phyloP scores from a whole-genome alignment of 495 filamentous ascomycete species.

The Talaromyces stipitatus region DNA sequence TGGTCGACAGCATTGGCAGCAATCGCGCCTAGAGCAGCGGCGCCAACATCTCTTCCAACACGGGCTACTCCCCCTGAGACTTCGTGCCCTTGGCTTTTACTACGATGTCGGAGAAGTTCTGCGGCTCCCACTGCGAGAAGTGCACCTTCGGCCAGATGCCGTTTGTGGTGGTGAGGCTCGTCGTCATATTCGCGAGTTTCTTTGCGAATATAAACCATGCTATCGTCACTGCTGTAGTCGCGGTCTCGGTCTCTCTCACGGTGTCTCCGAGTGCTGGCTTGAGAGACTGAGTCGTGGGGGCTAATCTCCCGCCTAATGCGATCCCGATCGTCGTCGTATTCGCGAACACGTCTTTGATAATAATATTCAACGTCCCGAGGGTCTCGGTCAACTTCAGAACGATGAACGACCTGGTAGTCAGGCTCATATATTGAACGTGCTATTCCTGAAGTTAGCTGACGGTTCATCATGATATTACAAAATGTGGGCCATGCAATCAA shows the following conservation, averaged over 20 bases:
- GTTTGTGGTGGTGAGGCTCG: slow-evolving; percentile 58
- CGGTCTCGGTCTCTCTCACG: slow-evolving; percentile 24
- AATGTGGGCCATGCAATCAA: not conserved
- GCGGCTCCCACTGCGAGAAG: slow-evolving; percentile 70
- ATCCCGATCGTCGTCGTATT: slow-evolving; percentile 44
- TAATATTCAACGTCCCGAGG: slow-evolving; percentile 56
- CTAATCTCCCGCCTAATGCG: slow-evolving; percentile 48
- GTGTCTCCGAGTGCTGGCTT: slow-evolving; percentile 28
- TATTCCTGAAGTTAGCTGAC: not conserved
- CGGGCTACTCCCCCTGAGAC: slow-evolving; percentile 52
- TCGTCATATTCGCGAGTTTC: slow-evolving; percentile 51
- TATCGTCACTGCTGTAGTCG: slow-evolving; percentile 57
- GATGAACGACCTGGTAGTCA: slow-evolving; percentile 60
- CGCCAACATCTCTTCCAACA: slow-evolving; percentile 68
- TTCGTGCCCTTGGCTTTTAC: slow-evolving; percentile 49
- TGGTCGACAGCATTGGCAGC: slow-evolving; percentile 73
- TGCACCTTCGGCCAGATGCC: slow-evolving; percentile 82
- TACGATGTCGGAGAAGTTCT: slow-evolving; percentile 63
- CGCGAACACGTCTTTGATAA: slow-evolving; percentile 52
- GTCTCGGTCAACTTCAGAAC: slow-evolving; percentile 42
- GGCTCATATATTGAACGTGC: slow-evolving; percentile 42
- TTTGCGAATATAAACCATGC: slow-evolving; percentile 51
- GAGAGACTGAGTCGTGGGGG: slow-evolving; percentile 52
- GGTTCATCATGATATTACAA: not conserved
- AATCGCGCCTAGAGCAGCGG: slow-evolving; percentile 73